Evolutionary conservation across 495 filamentous ascomycete genomes (phyloP), one percentile per base, ranked within the genome.

Genomic region (Amphirosellinia nigrospora): DNA sequence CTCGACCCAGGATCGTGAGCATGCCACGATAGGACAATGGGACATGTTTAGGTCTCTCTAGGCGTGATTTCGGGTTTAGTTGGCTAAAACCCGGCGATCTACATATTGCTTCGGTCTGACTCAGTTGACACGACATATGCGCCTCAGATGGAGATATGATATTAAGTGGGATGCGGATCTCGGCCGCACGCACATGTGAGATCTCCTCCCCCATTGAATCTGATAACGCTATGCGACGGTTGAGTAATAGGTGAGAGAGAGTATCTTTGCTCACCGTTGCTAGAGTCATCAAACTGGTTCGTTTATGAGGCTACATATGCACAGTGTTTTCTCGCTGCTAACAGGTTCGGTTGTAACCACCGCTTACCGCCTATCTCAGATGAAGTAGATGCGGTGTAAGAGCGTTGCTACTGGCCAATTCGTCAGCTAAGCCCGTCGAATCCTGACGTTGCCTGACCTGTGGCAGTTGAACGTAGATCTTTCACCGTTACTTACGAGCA

Each of bases 91-190:
- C 45, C 45, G 32, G 45, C 1, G 32, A 53, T 53, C 62, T 39
- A 26, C 46, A 21, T 13, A 19, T 28, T 8, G 34, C 34, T 4
- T 38, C 46, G 41, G 63, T 46, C 32, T 65, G 63, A 53, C 63
- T 65, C 63, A 65, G 63, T 65, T 19, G 13, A 16, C 2, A 16
- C 34, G 4, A 21, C 19, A n/a, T 16, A 53, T 53, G 34, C 45
- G 13, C 60, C 60, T 38, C 60, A 46, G 60, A 63, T 32, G 39
- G 16, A 0, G 46, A 46, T 26, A 45, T 45, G 30, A 15, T 11
- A 46, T 38, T 38, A 30, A 21, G 28, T 26, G 13, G n/a, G 63
- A 48, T 65, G 63, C 63, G 63, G 63, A 65, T 53, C 45, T 65
- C 15, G 34, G 32, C 46, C 63, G 46, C 45, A 26, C 45, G 8